phyloP scores from a whole-genome alignment of 108 stramenopile genomes.

The Bacterosira constricta region DNA sequence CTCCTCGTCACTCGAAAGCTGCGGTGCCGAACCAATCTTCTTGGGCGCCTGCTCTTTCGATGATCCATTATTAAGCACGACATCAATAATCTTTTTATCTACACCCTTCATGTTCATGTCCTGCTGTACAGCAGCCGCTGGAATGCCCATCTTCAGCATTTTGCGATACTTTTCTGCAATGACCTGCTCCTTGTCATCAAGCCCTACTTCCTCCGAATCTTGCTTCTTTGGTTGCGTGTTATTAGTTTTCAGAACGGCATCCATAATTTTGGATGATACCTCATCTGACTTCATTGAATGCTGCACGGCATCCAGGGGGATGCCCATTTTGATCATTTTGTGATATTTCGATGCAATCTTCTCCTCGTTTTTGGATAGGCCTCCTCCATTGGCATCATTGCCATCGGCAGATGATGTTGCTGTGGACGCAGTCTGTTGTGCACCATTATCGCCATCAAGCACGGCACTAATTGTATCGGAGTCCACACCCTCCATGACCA shows the following conservation, averaged over 20 bases:
- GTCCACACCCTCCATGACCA: constrained; percentile 7
- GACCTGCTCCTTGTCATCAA: constrained; percentile 36
- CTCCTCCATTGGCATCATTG: neutral
- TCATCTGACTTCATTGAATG: constrained; percentile 81
- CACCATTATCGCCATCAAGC: constrained; percentile 13
- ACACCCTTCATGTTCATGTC: constrained; percentile 49
- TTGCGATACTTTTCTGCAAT: constrained; percentile 53
- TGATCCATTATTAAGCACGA: neutral
- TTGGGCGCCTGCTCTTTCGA: neutral
- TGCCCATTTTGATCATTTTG: constrained; percentile 79
- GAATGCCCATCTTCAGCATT: constrained; percentile 54
- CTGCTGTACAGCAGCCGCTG: constrained; percentile 41
- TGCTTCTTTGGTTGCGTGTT: neutral
- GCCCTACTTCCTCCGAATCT: constrained; percentile 59
- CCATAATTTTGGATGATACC: constrained; percentile 53
- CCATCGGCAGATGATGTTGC: neutral
- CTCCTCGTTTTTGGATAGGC: constrained; percentile 55
- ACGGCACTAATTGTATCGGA: neutral
- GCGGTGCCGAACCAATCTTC: neutral
- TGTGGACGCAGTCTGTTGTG: neutral
- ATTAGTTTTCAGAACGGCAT: constrained; percentile 29
- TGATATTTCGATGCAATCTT: constrained; percentile 57
- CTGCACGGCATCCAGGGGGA: constrained; percentile 73
- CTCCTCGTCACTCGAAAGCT: neutral
- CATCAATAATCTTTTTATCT: neutral